These are phyloP conservation scores for Zygotorulaspora sp. DNA, from an alignment of 805 yeast genomes.

Conservation along the genomic window DNA sequence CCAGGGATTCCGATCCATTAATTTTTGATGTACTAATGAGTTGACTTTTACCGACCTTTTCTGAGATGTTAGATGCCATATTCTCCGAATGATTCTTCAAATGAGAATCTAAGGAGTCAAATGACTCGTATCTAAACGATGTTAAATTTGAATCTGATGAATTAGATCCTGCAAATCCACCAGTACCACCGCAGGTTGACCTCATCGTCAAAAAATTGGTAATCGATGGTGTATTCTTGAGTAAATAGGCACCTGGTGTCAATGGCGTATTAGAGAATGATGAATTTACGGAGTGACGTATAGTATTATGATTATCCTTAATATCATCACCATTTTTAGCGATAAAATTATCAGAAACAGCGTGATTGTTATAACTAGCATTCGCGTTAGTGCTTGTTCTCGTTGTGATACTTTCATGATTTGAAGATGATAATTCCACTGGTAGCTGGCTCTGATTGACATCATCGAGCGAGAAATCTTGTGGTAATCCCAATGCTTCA, in stretches of 20 bases:
- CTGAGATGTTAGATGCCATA: not conserved
- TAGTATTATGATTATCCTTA: slow-evolving; percentile 1
- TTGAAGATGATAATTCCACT: not conserved
- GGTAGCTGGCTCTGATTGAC: slow-evolving; percentile 1
- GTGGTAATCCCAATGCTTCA: slow-evolving; percentile 25
- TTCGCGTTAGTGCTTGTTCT: slow-evolving; percentile 1
- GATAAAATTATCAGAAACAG: not conserved
- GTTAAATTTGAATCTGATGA: slow-evolving; percentile 30
- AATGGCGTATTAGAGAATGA: slow-evolving; percentile 4
- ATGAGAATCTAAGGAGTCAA: slow-evolving; percentile 2
- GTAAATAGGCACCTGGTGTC: slow-evolving; percentile 12
- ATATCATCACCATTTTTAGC: not conserved
- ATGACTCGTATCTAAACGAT: slow-evolving; percentile 33
- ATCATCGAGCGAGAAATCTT: slow-evolving; percentile 24
- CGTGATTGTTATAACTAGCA: slow-evolving; percentile 2
- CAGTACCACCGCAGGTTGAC: slow-evolving; percentile 38
- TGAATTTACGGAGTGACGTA: slow-evolving; percentile 5
- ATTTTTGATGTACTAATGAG: not conserved
- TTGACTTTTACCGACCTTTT: not conserved
- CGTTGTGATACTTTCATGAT: not conserved
- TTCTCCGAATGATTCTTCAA: slow-evolving; percentile 1
- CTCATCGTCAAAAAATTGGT: slow-evolving; percentile 41
- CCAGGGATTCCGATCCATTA: not conserved
- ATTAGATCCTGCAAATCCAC: slow-evolving; percentile 32
- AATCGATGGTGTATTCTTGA: slow-evolving; percentile 36